Base-by-base conservation (phyloP, 805 yeast genomes). In the Candida ponderosae region DNA sequence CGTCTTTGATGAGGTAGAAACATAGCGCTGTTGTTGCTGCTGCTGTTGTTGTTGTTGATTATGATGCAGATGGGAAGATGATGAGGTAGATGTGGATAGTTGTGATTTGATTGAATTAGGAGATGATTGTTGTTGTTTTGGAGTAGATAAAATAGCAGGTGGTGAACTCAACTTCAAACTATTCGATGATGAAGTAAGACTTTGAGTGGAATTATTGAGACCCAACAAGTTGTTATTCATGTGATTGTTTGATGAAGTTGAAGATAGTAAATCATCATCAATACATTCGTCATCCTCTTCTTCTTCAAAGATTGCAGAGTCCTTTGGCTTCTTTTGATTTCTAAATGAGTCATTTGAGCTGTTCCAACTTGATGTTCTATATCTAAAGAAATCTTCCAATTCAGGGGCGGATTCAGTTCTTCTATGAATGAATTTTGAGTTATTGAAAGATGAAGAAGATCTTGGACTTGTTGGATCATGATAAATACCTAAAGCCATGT, bases 401-500 rank as follows among this genome's bases (percentile, higher is more conserved):
- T 74, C 76, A 6, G 79, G 79, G 0, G 80, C 79, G 30, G 76
- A 68, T 50, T 74, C 80, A 1, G 77, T 62, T 40, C 79, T 62
- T 47, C 76, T 62, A 49, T 74, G 79, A 6, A 57, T 44, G 34
- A 50, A 42, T 31, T 56, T 56, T 8, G 53, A 53, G 43, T 43
- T 53, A 16, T 18, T 19, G 18, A 16, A 3, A n/a, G 26, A 8
- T 18, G 17, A 18, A 31, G 18, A 9, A 13, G 24, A 21, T 21
- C 24, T 27, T 6, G 37, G 35, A 5, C 40, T 18, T 15, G 50
- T 40, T 9, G 62, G 62, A 35, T 58, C 56, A 36, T 53, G 51
- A 33, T 46, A 47, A 15, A 65, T 53, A 31, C 63, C 68, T 18
- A 70, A 57, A 10, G 77, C 78, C 21, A 70, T 69, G 42, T 76